Evolutionary conservation across 2,329 filamentous ascomycete genomes (phyloP).

Genomic region (Cladosporium colombiae): DNA sequence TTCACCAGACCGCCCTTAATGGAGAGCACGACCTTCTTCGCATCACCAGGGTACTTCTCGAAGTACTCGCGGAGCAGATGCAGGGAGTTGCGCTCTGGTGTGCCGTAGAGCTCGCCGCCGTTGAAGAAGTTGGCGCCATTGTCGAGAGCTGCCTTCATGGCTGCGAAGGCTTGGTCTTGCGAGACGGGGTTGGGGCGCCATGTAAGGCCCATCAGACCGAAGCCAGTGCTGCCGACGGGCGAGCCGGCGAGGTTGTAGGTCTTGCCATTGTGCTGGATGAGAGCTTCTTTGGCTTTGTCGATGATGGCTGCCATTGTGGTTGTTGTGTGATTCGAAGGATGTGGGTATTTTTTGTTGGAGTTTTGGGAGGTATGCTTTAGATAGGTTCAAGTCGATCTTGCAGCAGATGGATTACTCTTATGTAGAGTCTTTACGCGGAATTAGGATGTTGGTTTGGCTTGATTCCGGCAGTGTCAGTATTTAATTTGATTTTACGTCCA

Average conservation of each 20-base stretch:
- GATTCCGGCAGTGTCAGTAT: neutral
- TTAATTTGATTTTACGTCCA: no score
- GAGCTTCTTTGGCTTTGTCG: conserved; percentile 33
- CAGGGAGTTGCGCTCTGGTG: conserved; percentile 48
- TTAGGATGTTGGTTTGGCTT: neutral
- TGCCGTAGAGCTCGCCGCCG: conserved; percentile 52
- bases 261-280: conserved; percentile 24
- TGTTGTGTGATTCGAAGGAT: neutral
- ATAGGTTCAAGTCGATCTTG: neutral
- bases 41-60: conserved; percentile 52
- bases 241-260: conserved; percentile 29
- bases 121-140: conserved; percentile 53
- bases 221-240: conserved; percentile 41
- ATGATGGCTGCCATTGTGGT: conserved; percentile 28
- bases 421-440: neutral
- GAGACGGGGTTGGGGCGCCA: conserved; percentile 45
- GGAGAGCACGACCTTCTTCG: conserved; percentile 51
- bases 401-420: neutral
- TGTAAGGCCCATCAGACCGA: conserved; percentile 53
- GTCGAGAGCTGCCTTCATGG: conserved; percentile 47
- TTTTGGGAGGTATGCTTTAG: neutral
- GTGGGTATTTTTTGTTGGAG: neutral
- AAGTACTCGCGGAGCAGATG: conserved; percentile 55
- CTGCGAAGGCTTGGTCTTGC: conserved; percentile 43
- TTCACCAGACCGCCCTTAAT: conserved; percentile 51